A percentile compares a stretch with the other conserved stretches of the same genome.
phyloP scores from a whole-genome alignment of 768 basidiomycete genomes.

The Obba rivulosa region DNA sequence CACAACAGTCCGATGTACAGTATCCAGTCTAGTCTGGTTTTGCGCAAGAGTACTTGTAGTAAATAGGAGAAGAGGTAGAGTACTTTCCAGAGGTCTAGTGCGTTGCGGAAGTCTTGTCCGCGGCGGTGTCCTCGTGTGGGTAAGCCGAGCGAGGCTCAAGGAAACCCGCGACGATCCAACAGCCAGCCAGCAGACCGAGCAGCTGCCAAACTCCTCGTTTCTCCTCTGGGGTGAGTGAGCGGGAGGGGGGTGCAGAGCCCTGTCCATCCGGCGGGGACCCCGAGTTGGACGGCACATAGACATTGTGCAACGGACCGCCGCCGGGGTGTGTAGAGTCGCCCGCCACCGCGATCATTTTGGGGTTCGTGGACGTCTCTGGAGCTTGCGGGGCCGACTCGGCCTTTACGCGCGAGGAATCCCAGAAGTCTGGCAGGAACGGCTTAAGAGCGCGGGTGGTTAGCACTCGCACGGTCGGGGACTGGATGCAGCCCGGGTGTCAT shows the following conservation, averaged over 20 bases:
- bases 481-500: background rate
- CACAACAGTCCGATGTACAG: no score
- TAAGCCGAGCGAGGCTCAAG: constrained; percentile 18
- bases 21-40: no score
- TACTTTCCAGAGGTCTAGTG: constrained; percentile 1
- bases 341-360: constrained; percentile 48
- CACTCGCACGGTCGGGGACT: background rate
- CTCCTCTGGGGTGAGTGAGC: constrained; percentile 39
- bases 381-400: constrained; percentile 19
- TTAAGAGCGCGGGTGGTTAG: constrained; percentile 22
- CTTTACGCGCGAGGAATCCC: constrained; percentile 42
- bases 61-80: no score
- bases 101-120: constrained; percentile 7
- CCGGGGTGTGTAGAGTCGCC: constrained; percentile 41
- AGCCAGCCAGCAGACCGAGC: constrained; percentile 42
- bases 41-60: no score
- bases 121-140: constrained; percentile 5
- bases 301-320: constrained; percentile 42
- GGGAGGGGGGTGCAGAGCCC: constrained; percentile 16
- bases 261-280: constrained; percentile 7
- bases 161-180: constrained; percentile 39
- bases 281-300: constrained; percentile 19
- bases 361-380: constrained; percentile 24
- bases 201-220: constrained; percentile 42
- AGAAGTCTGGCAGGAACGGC: constrained; percentile 60